Evolutionary conservation across 2,329 filamentous ascomycete species (phyloP).

Genomic region (Trichoderma hamatum): DNA sequence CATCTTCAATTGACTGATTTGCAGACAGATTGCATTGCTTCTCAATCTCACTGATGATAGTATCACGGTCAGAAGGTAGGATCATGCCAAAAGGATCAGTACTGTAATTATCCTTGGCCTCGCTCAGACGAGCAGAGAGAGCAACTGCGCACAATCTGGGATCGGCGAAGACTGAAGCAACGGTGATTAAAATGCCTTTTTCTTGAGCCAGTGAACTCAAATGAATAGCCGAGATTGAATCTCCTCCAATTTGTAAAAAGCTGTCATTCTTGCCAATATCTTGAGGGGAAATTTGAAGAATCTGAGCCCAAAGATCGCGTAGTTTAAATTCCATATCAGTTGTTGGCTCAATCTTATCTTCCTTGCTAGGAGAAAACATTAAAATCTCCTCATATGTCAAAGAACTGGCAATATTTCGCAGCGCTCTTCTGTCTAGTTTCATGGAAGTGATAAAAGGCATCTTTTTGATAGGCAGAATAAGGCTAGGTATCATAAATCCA

Average conservation of each 20-base stretch:
- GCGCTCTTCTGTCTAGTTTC: conserved; percentile 28
- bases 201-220: conserved; percentile 44
- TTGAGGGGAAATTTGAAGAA: conserved; percentile 36
- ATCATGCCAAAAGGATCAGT: conserved; percentile 22
- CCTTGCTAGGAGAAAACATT: conserved; percentile 6
- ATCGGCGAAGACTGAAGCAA: conserved; percentile 16
- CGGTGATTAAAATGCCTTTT: conserved; percentile 13
- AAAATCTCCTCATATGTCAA: conserved; percentile 24
- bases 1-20: conserved; percentile 16
- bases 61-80: neutral
- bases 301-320: conserved; percentile 36
- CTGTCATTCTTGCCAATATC: conserved; percentile 34
- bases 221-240: conserved; percentile 50
- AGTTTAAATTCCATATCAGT: conserved; percentile 28
- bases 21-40: conserved; percentile 22
- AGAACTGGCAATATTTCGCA: conserved; percentile 1
- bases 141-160: conserved; percentile 12
- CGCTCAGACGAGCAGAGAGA: neutral
- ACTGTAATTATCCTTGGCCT: neutral
- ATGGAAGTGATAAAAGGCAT: conserved; percentile 30
- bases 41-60: neutral
- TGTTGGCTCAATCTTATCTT: conserved; percentile 29
- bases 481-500: conserved; percentile 30
- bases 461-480: conserved; percentile 27
- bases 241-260: conserved; percentile 40